Conservation (phyloP, 2,329 filamentous ascomycete genomes). For the Talaromyces sp. region DNA sequence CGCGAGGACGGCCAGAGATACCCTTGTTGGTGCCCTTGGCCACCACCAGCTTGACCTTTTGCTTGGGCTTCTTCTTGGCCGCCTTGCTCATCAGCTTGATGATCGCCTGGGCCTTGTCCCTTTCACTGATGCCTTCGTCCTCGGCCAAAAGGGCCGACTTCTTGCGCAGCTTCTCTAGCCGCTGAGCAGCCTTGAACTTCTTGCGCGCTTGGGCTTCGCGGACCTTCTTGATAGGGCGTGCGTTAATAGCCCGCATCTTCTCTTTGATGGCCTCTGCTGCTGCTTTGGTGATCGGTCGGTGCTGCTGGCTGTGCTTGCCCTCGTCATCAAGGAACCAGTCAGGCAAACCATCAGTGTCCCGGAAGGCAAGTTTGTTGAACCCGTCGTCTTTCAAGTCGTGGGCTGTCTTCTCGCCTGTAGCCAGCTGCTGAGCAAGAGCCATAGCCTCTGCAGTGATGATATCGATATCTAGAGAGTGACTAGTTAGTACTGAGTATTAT, state of each 20-base stretch:
- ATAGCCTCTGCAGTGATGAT: slow-evolving; percentile 99
- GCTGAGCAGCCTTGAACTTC: slow-evolving; percentile 90
- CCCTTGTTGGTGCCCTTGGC: slow-evolving; percentile 79
- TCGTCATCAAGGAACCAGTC: slow-evolving; percentile 99
- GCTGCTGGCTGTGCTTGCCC: slow-evolving; percentile 69
- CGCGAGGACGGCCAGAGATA: slow-evolving; percentile 77
- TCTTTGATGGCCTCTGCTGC: slow-evolving; percentile 90
- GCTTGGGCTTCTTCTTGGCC: slow-evolving; percentile 77
- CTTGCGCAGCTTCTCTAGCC: slow-evolving; percentile 90
- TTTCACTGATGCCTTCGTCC: slow-evolving; percentile 89
- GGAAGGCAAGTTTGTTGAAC: slow-evolving; percentile 89
- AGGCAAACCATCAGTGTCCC: slow-evolving; percentile 83
- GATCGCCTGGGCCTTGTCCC: slow-evolving; percentile 88
- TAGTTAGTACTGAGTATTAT: slow-evolving; percentile 9
- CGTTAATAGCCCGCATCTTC: slow-evolving; percentile 86
- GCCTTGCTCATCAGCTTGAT: slow-evolving; percentile 74
- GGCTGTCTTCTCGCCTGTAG: slow-evolving; percentile 73
- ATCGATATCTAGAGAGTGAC: slow-evolving; percentile 65
- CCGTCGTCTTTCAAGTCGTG: slow-evolving; percentile 80
- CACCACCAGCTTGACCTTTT: slow-evolving; percentile 80
- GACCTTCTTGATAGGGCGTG: slow-evolving; percentile 97
- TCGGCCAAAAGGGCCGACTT: slow-evolving; percentile 87
- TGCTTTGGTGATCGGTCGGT: slow-evolving; percentile 86
- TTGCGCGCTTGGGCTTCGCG: slow-evolving; percentile 93
- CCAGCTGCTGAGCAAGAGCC: slow-evolving; percentile 89